These are phyloP conservation scores for Protomyces pachydermus DNA, from an alignment of 1,139 yeast genomes.

Conservation along the genomic window DNA sequence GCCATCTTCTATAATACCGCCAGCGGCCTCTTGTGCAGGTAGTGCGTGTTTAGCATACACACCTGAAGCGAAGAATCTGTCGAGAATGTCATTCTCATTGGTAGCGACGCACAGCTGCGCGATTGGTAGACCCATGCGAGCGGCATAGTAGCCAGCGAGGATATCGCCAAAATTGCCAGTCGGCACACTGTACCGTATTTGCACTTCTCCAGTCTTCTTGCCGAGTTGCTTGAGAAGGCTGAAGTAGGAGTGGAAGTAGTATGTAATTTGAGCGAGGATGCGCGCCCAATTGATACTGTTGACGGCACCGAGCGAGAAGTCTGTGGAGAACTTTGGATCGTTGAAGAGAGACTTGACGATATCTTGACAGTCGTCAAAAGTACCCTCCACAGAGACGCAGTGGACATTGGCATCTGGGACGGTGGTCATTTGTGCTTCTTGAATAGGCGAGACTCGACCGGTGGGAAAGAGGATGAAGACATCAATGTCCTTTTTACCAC, in stretches of 20 bases:
- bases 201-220: conserved; percentile 35
- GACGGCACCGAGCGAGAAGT: conserved; percentile 94
- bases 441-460: conserved; percentile 95
- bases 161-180: conserved; percentile 98
- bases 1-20: conserved; percentile 37
- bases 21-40: conserved; percentile 19
- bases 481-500: conserved; percentile 93
- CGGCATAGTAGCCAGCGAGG: conserved; percentile 91
- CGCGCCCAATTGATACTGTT: conserved; percentile 99
- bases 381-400: conserved; percentile 88
- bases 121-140: conserved; percentile 89
- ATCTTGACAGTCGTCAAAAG: conserved; percentile 97
- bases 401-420: conserved; percentile 93
- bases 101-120: conserved; percentile 88
- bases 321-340: conserved; percentile 76
- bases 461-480: conserved; percentile 95
- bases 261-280: conserved; percentile 93
- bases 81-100: conserved; percentile 87
- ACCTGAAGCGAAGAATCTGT: conserved; percentile 84
- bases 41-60: conserved; percentile 50
- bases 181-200: conserved; percentile 85
- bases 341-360: conserved; percentile 89
- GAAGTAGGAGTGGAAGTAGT: conserved; percentile 89
- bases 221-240: conserved; percentile 48
- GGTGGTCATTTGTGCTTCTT: conserved; percentile 98